phyloP scores from a whole-genome alignment of 1,139 yeast genomes.

The Candida sp. region DNA sequence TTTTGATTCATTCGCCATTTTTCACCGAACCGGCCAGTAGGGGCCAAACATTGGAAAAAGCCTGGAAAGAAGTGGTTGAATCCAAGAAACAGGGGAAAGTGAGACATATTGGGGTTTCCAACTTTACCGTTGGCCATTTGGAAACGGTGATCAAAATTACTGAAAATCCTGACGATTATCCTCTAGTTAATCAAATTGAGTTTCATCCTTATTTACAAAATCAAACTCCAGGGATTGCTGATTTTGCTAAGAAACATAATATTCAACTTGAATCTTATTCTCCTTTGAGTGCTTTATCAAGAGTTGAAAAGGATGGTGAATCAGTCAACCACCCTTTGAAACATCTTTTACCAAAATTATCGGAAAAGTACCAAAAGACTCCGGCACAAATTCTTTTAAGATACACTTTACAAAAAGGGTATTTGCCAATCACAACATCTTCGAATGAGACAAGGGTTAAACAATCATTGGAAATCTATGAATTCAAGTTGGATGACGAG shows the following conservation, averaged over 20 bases:
- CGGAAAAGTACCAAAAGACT: slow-evolving; percentile 52
- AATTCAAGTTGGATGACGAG: slow-evolving; percentile 34
- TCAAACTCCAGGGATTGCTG: slow-evolving; percentile 27
- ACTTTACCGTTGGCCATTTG: slow-evolving; percentile 26
- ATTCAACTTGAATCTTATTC: slow-evolving; percentile 37
- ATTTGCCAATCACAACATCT: slow-evolving; percentile 72
- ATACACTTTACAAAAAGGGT: slow-evolving; percentile 62
- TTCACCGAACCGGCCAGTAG: slow-evolving; percentile 14
- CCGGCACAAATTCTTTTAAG: slow-evolving; percentile 61
- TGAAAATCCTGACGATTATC: slow-evolving; percentile 26
- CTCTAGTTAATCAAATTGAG: slow-evolving; percentile 36
- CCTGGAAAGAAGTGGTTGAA: slow-evolving; percentile 37
- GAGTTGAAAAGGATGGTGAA: slow-evolving; percentile 16
- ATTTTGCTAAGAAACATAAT: slow-evolving; percentile 21
- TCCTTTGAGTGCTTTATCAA: slow-evolving; percentile 34
- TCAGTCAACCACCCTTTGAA: slow-evolving; percentile 24
- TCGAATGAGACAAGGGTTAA: slow-evolving; percentile 54
- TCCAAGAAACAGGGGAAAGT: slow-evolving; percentile 35
- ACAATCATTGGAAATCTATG: slow-evolving; percentile 51
- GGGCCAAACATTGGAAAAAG: slow-evolving; percentile 22
- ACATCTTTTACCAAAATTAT: slow-evolving; percentile 37
- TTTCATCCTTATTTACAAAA: slow-evolving; percentile 39
- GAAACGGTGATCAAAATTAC: slow-evolving; percentile 18
- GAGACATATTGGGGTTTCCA: slow-evolving; percentile 39
- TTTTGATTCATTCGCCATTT: slow-evolving; percentile 63